Base-by-base conservation (phyloP, 805 yeast species). In the Zygotorulaspora sp. region DNA sequence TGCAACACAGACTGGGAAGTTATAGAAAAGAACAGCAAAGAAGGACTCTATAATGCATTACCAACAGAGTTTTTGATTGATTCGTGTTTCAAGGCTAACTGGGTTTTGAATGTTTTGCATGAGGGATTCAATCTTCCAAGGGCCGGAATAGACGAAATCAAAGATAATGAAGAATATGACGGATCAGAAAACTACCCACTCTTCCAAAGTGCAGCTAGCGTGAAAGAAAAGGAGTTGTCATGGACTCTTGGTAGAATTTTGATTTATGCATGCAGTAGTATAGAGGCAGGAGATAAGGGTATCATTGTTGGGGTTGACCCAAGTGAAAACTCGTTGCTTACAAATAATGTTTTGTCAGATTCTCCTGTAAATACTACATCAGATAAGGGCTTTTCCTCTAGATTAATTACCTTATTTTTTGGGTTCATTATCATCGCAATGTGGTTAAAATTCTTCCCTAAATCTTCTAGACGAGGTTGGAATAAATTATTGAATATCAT, bases 161-260 rank as follows among this genome's bases (percentile, higher is more conserved):
- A 55, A 54, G 44, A 42, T 5, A 40, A 32, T 5, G 42, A 26
- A 16, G 52, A 47, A 3, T 56, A 53, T 12, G 49, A 48, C 6
- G n/a, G n/a, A n/a, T n/a, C n/a, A n/a, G n/a, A n/a, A n/a, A 44
- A 61, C 39, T 66, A 70, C 53, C 69, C 81, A 24, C 81, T 89
- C 0, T 88, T 92, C 62, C 87, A 83, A 61, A 82, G 94, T 43
- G 88, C 92, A 0, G 80, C 81, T 38, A 71, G 79, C 12, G 77
- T 92, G 21, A 74, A 85, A 42, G 96, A 94, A 2, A 76, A 78
- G 4, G 98, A 92, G 49, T 66, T 92, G 12, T 83, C 96, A 0
- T 92, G 99, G 99, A 90, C 97, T 0, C 58, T 92, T 23, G 99
- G 98, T 4, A 81, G 83, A 53, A 87, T 89, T 18, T 57, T 92